Base-by-base conservation (phyloP, 2,329 filamentous ascomycete species). In the Hypomyces perniciosus region DNA sequence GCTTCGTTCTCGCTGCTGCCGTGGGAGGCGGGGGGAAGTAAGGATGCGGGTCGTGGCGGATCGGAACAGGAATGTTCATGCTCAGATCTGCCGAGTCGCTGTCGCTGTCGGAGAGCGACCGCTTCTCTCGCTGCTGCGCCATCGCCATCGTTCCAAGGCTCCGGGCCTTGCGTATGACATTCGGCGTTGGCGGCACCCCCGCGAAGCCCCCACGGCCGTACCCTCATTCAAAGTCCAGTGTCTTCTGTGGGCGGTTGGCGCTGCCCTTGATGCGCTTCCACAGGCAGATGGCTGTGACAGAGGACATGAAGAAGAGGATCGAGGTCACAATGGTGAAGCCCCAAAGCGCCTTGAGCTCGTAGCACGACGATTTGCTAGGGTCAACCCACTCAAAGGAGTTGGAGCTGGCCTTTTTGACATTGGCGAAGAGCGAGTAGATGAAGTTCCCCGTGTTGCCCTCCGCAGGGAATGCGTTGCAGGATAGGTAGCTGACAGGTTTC, bases 271-370 rank as follows among this genome's bases (percentile, higher is more conserved):
- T 71, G 59, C 79, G 77, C 56, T 79, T 77, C 80, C 83, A 87
- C 37, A 89, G 72, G 58, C 81, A 81, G 50, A 74, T 68, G 30
- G 75, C 78, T 42, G 79, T 75, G 45, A 85, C 68, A 42, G 75
- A 71, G 2, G 82, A 85, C 53, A 88, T 77, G 54, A 80, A 76
- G 61, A 88, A 88, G 34, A 89, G 71, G 40, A 87, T 79, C 66
- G 84, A 90, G 45, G 95, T 78, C 4, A 84, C 84, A 67, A 96
- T 91, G 66, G 83, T 81, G 54, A 96, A 70, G 1, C 90, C 90
- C 91, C 90, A 96, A 57, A 93, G 81, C 12, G 86, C 81, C 77
- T 95, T 95, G 67, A 90, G 83, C 73, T 93, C 84, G 62, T 84
- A 83, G 72, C 91, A 96, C 50, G 87, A 86, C 13, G 78, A 67